These are phyloP conservation scores for Aspergillus homomorphus DNA, from an alignment of 495 filamentous ascomycete genomes.

Conservation along the genomic window DNA sequence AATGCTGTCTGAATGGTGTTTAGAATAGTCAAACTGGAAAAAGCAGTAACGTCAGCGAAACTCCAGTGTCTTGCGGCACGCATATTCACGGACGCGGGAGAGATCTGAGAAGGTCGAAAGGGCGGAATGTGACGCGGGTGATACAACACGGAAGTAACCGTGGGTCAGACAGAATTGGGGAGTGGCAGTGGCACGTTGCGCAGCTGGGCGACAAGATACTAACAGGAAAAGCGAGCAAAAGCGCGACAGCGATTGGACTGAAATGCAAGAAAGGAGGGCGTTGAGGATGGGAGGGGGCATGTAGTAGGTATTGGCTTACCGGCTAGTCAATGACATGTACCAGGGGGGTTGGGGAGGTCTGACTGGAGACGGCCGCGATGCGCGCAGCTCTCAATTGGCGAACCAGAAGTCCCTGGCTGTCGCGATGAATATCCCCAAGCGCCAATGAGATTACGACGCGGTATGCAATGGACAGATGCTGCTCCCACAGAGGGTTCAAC, in stretches of 20 bases:
- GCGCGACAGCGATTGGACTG: constrained; percentile 21
- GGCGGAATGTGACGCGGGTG: constrained; percentile 35
- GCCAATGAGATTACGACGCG: constrained; percentile 15
- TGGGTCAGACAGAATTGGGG: constrained; percentile 31
- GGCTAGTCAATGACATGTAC: constrained; percentile 13
- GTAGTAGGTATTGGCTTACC: constrained; percentile 19
- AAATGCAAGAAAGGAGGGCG: constrained; percentile 23
- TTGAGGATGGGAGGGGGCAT: constrained; percentile 20
- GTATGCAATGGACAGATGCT: constrained; percentile 1
- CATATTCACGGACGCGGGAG: constrained; percentile 22
- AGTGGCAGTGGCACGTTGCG: constrained; percentile 32
- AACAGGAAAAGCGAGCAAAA: constrained; percentile 15
- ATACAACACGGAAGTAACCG: constrained; percentile 29
- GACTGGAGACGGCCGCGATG: constrained; percentile 32
- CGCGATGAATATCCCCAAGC: constrained; percentile 13
- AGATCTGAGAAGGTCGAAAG: constrained; percentile 14
- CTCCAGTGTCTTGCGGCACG: constrained; percentile 7
- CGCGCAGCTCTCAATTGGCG: constrained; percentile 41
- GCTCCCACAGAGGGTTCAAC: constrained; percentile 11
- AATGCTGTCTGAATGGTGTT: not conserved
- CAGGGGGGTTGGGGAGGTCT: constrained; percentile 12
- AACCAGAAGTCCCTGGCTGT: constrained; percentile 41
- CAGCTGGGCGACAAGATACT: constrained; percentile 21
- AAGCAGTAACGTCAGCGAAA: constrained; percentile 28
- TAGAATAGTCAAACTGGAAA: constrained; percentile 3